A percentile compares a stretch with the other conserved stretches of the same genome.
These are phyloP conservation scores for Malassezia slooffiae DNA, from an alignment of 1,284 basidiomycete species.

Conservation along the genomic window DNA sequence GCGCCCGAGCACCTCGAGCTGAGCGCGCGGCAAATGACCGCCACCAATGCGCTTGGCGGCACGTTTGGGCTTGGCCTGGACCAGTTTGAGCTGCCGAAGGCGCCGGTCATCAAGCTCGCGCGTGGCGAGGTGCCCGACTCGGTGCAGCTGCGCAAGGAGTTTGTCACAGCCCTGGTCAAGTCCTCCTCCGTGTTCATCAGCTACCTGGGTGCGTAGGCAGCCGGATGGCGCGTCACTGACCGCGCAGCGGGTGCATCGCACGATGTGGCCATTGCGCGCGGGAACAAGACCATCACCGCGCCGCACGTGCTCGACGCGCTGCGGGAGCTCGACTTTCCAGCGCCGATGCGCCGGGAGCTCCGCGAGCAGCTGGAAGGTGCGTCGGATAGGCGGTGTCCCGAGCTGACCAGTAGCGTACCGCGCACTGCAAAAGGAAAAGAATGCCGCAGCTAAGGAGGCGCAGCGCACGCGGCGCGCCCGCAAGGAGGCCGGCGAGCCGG, in stretches of 20 bases:
- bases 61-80: constrained; percentile 18
- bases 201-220: constrained; percentile 16
- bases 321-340: constrained; percentile 18
- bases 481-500: neutral
- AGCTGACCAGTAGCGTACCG: constrained; percentile 4
- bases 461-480: constrained; percentile 10
- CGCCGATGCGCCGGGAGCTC: constrained; percentile 13
- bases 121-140: constrained; percentile 14
- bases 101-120: constrained; percentile 16
- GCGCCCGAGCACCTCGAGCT: constrained; percentile 4
- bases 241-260: constrained; percentile 15
- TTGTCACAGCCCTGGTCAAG: constrained; percentile 16
- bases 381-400: neutral
- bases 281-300: constrained; percentile 18
- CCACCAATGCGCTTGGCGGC: constrained; percentile 14
- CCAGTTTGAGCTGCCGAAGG: constrained; percentile 17
- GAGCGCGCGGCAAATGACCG: constrained; percentile 5
- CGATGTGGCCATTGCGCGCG: constrained; percentile 15
- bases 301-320: constrained; percentile 15
- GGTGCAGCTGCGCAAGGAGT: constrained; percentile 17
- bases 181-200: constrained; percentile 18
- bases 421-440: constrained; percentile 7
- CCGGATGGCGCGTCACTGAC: too few relatives aligned
- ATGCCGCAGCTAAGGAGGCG: constrained; percentile 7
- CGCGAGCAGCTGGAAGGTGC: constrained; percentile 11